A percentile compares a stretch with the other conserved stretches of the same genome.
Evolutionary conservation across 2,329 filamentous ascomycete genomes (phyloP).

Genomic region (Botrytis aclada): DNA sequence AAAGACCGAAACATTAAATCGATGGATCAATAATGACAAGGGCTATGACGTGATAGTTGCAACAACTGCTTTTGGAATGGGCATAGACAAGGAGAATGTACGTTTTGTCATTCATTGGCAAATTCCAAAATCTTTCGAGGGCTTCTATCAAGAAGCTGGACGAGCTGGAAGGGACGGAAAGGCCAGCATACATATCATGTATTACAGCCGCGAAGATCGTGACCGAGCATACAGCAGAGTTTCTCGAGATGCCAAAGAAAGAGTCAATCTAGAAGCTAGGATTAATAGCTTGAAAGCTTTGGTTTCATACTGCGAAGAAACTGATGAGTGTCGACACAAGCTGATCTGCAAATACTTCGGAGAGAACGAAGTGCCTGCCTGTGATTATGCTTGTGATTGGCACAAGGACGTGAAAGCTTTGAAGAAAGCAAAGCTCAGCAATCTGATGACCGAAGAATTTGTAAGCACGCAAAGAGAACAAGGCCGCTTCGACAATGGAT

Average conservation of each 20-base stretch:
- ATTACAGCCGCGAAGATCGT: conserved; percentile 85
- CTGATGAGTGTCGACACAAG: conserved; percentile 68
- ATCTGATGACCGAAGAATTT: conserved; percentile 59
- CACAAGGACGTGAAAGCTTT: conserved; percentile 65
- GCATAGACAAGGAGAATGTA: conserved; percentile 93
- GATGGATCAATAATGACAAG: conserved; percentile 69
- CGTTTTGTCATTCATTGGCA: conserved; percentile 96
- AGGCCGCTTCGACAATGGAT: conserved; percentile 54
- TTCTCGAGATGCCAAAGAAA: conserved; percentile 47
- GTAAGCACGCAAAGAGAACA: conserved; percentile 60
- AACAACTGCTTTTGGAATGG: conserved; percentile 96
- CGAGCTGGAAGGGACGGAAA: conserved; percentile 88
- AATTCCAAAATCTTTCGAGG: conserved; percentile 89
- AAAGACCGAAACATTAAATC: conserved; percentile 67
- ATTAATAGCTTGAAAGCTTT: conserved; percentile 64
- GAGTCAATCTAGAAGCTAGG: conserved; percentile 48
- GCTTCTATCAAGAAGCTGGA: conserved; percentile 93
- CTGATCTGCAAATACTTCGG: conserved; percentile 76
- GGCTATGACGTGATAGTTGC: conserved; percentile 92
- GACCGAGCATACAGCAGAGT: conserved; percentile 64
- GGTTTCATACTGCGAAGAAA: conserved; percentile 78
- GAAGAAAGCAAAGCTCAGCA: conserved; percentile 53
- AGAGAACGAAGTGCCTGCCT: conserved; percentile 56
- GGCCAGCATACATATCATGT: conserved; percentile 81
- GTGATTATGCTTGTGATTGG: conserved; percentile 75